Evolutionary conservation across 441 rosid species (phyloP), one percentile per base, ranked within the genome.

Genomic region (Jatropha multifida): DNA sequence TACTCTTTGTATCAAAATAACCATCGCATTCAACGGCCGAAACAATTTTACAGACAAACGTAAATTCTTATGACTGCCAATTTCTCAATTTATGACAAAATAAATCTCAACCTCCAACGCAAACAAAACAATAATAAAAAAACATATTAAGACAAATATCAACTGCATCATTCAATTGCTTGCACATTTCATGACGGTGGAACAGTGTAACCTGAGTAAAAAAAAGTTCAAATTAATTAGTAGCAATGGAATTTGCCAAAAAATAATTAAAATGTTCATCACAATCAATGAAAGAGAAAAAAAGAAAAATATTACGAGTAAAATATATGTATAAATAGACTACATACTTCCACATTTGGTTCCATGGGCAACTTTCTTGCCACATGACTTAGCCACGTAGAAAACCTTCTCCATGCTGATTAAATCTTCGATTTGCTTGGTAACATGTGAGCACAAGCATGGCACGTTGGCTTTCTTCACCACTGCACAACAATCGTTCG

Each of bases 301-400:
- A 5, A 20, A n/a, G 3, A 1, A n/a, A 56, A 11, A 51, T 11
- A 51, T 51, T 46, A 46, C 8, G 0, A 48, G 13, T 7, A 59
- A 46, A 14, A 23, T 18, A n/a, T 14, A 63, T 38, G 49, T 12
- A 64, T 17, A 68, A 26, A 62, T 0, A 44, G 9, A 42, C 9
- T 42, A 65, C 82, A 42, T 68, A 77, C 85, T 76, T 81, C 82
- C 77, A 68, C 81, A 78, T 58, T 72, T 74, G 8, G 79, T 56
- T 51, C 77, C 73, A 4, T 18, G 64, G 32, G 80, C 44, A 32
- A 79, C 69, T 65, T 68, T 64, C 37, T 65, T 69, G 78, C 78
- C 74, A 40, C 78, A 76, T 7, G 72, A 12, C 56, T 32, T 48
- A n/a, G 78, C 80, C 2, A 77, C 83, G n/a, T 4, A 26, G 37